Evolutionary conservation across 129 eudicot genomes (phyloP).

Genomic region (Flaveria trinervia): DNA sequence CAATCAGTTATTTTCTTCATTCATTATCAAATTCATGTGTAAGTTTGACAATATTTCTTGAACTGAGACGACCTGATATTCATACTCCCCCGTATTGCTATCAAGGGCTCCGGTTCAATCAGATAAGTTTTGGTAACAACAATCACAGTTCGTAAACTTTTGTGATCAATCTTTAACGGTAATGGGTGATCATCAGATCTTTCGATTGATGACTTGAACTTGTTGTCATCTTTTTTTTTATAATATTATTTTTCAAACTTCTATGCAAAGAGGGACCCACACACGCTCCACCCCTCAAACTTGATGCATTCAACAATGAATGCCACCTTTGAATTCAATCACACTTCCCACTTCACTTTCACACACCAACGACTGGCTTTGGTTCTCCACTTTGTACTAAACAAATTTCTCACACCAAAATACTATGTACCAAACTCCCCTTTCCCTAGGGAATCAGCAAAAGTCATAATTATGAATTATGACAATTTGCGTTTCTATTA

Average conservation of each 20-base stretch:
- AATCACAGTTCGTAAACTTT: neutral
- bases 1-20: constrained; percentile 29
- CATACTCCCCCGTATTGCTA: neutral
- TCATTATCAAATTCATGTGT: neutral
- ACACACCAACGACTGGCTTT: constrained; percentile 47
- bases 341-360: constrained; percentile 42
- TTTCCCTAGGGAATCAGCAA: constrained; percentile 86
- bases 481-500: constrained; percentile 50
- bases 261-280: constrained; percentile 43
- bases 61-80: neutral
- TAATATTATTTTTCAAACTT: constrained; percentile 20
- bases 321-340: constrained; percentile 51
- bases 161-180: constrained; percentile 1
- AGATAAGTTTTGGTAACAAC: neutral
- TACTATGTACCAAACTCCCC: constrained; percentile 65
- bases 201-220: neutral
- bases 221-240: constrained; percentile 13
- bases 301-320: constrained; percentile 47
- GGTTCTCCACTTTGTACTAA: constrained; percentile 28
- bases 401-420: constrained; percentile 50
- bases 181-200: no score
- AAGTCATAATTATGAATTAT: constrained; percentile 54
- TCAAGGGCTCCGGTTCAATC: neutral
- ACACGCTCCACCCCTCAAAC: constrained; percentile 41
- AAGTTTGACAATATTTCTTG: neutral